These are phyloP conservation scores for Aspergillus luchuensis DNA, from an alignment of 2,329 filamentous ascomycete genomes.

Conservation along the genomic window DNA sequence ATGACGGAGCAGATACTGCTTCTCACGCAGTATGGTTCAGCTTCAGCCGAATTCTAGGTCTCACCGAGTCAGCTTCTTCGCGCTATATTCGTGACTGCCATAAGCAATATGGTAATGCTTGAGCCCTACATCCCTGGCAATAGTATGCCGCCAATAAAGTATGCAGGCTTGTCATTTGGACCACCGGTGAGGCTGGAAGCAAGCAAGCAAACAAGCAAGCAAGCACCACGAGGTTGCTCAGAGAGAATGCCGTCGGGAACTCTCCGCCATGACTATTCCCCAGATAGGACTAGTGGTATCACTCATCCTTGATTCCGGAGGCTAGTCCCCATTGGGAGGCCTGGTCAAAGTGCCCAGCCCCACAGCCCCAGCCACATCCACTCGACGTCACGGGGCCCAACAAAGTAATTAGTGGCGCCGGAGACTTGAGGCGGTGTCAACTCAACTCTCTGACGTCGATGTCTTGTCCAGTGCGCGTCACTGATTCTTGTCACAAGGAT, in stretches of 20 bases:
- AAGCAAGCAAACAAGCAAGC: neutral
- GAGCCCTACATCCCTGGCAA: neutral
- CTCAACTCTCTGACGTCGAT: constrained; percentile 16
- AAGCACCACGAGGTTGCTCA: too few species aligned
- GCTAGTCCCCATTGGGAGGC: neutral
- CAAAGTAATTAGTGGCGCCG: too few species aligned
- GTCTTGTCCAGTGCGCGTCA: constrained; percentile 13
- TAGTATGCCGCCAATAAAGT: neutral
- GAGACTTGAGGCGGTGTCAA: neutral
- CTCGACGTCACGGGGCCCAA: neutral
- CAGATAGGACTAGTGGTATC: neutral
- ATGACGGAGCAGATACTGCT: constrained; percentile 1
- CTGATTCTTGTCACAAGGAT: neutral
- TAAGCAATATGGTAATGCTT: too few species aligned
- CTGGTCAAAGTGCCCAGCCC: neutral
- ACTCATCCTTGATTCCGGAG: neutral
- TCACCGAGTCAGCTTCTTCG: neutral
- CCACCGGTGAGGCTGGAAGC: neutral
- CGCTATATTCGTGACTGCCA: too few species aligned
- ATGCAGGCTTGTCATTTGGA: too few species aligned
- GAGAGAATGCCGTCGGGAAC: neutral
- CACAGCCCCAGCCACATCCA: neutral
- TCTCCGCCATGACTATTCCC: neutral
- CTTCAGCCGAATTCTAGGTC: neutral
- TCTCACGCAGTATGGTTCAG: neutral